Percentiles rank a stretch among this genome's conserved stretches.
These are phyloP conservation scores for Clonostachys rhizophaga DNA, from an alignment of 2,329 filamentous ascomycete genomes.

Conservation along the genomic window DNA sequence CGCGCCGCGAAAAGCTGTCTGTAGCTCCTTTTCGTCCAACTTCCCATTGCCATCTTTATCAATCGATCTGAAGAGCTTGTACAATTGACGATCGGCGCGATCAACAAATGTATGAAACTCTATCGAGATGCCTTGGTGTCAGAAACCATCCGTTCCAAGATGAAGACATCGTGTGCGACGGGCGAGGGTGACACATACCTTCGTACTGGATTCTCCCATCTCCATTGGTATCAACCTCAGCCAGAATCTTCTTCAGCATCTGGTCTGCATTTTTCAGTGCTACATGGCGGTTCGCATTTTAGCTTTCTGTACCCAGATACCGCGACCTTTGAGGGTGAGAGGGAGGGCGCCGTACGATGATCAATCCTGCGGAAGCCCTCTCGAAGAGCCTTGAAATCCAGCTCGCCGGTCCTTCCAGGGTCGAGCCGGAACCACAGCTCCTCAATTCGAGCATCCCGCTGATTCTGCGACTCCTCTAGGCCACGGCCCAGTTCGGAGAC, in stretches of 20 bases:
- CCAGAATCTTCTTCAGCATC: conserved; percentile 76
- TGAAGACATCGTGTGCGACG: background rate
- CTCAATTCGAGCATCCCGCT: conserved; percentile 77
- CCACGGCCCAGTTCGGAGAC: conserved; percentile 53
- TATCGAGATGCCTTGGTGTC: conserved; percentile 24
- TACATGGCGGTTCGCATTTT: conserved; percentile 15
- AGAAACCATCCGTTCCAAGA: background rate
- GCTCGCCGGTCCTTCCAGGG: conserved; percentile 67
- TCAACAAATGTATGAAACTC: conserved; percentile 90
- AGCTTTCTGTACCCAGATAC: background rate
- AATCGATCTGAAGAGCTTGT: conserved; percentile 77
- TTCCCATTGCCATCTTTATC: conserved; percentile 82
- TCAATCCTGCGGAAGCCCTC: conserved; percentile 84
- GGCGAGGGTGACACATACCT: conserved; percentile 48
- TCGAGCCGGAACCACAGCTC: conserved; percentile 82
- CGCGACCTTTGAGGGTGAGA: background rate
- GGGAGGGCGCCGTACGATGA: conserved; percentile 63
- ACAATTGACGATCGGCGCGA: conserved; percentile 79
- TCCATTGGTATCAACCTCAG: conserved; percentile 77
- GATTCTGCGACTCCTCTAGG: conserved; percentile 71
- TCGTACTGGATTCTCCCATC: conserved; percentile 90
- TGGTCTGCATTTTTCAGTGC: conserved; percentile 85
- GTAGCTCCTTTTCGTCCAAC: conserved; percentile 82
- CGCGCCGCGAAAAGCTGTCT: conserved; percentile 69
- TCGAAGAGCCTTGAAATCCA: conserved; percentile 81